Percentiles rank a stretch among this genome's conserved stretches.
Conservation (phyloP, 2,329 filamentous ascomycete genomes). For the Aspergillus brunneoviolaceus region DNA sequence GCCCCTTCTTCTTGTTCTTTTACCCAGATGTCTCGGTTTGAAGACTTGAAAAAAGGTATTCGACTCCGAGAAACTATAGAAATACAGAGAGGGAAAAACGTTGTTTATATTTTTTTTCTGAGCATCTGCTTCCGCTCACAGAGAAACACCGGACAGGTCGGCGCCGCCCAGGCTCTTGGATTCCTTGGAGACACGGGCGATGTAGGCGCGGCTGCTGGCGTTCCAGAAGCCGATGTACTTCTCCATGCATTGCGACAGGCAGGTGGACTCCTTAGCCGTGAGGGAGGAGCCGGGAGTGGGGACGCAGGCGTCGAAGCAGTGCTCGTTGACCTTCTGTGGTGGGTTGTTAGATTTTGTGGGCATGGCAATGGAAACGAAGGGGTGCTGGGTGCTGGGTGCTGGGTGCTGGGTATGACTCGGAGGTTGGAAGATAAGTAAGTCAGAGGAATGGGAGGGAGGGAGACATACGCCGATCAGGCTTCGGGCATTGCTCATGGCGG, state of each 20-base stretch:
- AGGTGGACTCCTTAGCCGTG: slow-evolving; percentile 66
- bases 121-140: slow-evolving; percentile 16
- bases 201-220: slow-evolving; percentile 67
- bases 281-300: slow-evolving; percentile 65
- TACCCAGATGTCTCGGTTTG: too few relatives aligned
- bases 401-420: too few relatives aligned
- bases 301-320: slow-evolving; percentile 77
- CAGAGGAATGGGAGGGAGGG: background rate
- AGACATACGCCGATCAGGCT: slow-evolving; percentile 65
- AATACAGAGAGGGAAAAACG: too few relatives aligned
- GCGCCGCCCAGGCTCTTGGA: slow-evolving; percentile 49
- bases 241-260: slow-evolving; percentile 75
- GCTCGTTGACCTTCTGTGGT: slow-evolving; percentile 71
- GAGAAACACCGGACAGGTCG: background rate
- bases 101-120: too few relatives aligned
- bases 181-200: slow-evolving; percentile 57
- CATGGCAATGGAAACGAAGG: background rate
- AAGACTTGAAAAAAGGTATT: too few relatives aligned
- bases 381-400: too few relatives aligned
- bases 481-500: slow-evolving; percentile 67
- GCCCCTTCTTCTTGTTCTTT: too few relatives aligned
- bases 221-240: slow-evolving; percentile 85
- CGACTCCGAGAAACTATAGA: too few relatives aligned
- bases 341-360: background rate
- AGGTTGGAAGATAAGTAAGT: too few relatives aligned